Evolutionary conservation across 176 grass and related monocot genomes (phyloP), one percentile per base, ranked within the genome.

Genomic region (Zizania latifolia): DNA sequence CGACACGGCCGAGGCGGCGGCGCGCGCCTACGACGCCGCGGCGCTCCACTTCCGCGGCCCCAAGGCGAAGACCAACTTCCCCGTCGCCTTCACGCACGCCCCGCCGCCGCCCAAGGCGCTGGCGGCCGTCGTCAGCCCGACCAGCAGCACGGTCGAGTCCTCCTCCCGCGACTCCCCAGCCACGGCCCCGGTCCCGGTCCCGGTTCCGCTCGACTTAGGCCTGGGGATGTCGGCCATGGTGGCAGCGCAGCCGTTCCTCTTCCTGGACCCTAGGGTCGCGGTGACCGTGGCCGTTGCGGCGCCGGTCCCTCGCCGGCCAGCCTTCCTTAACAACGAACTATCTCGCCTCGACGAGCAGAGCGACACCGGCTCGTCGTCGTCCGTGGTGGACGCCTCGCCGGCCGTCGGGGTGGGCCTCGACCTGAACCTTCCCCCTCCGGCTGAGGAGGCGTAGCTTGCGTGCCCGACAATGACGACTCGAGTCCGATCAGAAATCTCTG

Each of bases 51-150:
- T 94, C 74, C 90, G 91, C 34, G 94, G 94, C 45, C 51, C 88
- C 50, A 94, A 94, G 80, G 91, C 91, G 62, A 94, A 94, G 85
- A 94, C 85, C 23, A 94, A 94, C 78, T 94, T 94, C 65, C 88
- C 91, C 14, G 74, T 87, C 65, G 26, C 62, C 62, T 64, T 70
- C 60, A 56, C 69, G 10, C 56, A 27, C 72, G 28, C 15, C 15
- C n/a, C n/a, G n/a, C 80, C 60, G 16, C 70, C 57, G 15, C 70
- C 76, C 34, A 74, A 82, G 80, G 58, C 19, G 65, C 16, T 26
- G 10, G 29, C 32, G 0, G 67, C 40, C 34, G 66, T 81, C 36
- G 63, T 84, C 0, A 83, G 76, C 56, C 78, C 87, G 4, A 88
- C 85, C 79, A 93, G 81, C 87, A 93, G 87, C 87, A 97, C 87